Conservation (phyloP, 805 yeast genomes). For the Zygosaccharomyces bailii region DNA sequence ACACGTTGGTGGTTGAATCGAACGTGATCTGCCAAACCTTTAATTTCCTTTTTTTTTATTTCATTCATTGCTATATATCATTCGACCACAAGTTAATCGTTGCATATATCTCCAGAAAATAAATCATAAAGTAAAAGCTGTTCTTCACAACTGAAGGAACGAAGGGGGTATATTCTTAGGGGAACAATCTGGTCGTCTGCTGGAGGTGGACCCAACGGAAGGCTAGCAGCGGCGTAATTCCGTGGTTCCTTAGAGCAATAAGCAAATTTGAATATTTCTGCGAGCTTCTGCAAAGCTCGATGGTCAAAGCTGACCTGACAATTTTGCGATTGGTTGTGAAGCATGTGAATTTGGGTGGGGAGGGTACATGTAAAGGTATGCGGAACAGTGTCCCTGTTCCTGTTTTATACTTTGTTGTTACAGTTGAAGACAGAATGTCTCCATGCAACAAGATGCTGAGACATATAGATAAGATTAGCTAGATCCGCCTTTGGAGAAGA, state of each 20-base stretch:
- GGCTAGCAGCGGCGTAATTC: background rate
- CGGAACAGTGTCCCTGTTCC: no score
- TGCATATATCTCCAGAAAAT: constrained; percentile 24
- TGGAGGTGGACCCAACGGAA: constrained; percentile 15
- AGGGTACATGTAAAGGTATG: no score
- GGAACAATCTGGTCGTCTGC: constrained; percentile 16
- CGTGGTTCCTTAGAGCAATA: constrained; percentile 3
- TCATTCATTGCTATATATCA: background rate
- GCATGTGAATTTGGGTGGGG: background rate
- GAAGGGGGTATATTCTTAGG: constrained; percentile 1
- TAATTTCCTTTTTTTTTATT: background rate
- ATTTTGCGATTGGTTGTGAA: background rate
- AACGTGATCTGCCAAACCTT: background rate
- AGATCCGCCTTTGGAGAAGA: background rate
- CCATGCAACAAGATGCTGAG: background rate
- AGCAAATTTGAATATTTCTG: constrained; percentile 14
- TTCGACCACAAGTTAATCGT: constrained; percentile 8
- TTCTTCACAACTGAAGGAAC: constrained; percentile 7
- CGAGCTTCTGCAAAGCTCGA: constrained; percentile 11
- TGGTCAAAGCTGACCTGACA: constrained; percentile 6
- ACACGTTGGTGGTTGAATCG: constrained; percentile 24
- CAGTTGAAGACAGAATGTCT: background rate
- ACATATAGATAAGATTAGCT: background rate
- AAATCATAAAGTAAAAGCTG: constrained; percentile 22
- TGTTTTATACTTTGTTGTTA: background rate